phyloP scores from a whole-genome alignment of 2,329 filamentous ascomycete genomes.

The Reticulascus tulasneorum region DNA sequence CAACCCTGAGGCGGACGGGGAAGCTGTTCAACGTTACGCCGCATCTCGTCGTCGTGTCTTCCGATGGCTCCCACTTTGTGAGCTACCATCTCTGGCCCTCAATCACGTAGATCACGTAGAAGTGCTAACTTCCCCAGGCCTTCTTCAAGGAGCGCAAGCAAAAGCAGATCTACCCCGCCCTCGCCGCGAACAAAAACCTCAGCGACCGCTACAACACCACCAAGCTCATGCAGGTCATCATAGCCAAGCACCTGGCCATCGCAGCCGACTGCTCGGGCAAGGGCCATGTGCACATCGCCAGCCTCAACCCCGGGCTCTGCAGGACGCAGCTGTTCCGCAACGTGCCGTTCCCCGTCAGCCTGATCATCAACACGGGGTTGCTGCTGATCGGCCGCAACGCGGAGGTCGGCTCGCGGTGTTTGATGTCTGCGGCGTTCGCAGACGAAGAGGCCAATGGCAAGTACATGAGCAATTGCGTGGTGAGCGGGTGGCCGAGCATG shows the following conservation, averaged over 20 bases:
- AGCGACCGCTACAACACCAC: conserved; percentile 30
- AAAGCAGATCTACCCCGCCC: conserved; percentile 26
- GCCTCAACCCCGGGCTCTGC: conserved; percentile 37
- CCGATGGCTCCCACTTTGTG: conserved; percentile 28
- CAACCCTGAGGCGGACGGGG: conserved; percentile 33
- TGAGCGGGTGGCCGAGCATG: conserved; percentile 17
- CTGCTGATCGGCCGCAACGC: conserved; percentile 28
- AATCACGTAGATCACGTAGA: not conserved
- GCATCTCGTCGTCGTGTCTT: conserved; percentile 34
- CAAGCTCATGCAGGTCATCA: conserved; percentile 29
- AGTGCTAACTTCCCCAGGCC: conserved; percentile 16
- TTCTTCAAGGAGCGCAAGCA: conserved; percentile 27
- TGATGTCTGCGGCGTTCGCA: conserved; percentile 32
- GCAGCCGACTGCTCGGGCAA: conserved; percentile 23
- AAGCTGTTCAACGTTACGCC: conserved; percentile 26
- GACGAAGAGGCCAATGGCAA: conserved; percentile 35
- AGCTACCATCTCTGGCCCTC: conserved; percentile 2
- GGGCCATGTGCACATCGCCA: conserved; percentile 32
- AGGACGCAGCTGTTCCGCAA: conserved; percentile 33
- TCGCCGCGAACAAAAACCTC: conserved; percentile 22
- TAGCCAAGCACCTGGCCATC: conserved; percentile 29
- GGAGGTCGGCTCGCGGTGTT: conserved; percentile 35
- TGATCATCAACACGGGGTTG: conserved; percentile 12
- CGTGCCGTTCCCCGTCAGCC: conserved; percentile 23
- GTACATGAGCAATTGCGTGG: conserved; percentile 31